Evolutionary conservation across 139 green algal species (phyloP), one percentile per base, ranked within the genome.

Genomic region (Chlamydomonas asymmetrica): DNA sequence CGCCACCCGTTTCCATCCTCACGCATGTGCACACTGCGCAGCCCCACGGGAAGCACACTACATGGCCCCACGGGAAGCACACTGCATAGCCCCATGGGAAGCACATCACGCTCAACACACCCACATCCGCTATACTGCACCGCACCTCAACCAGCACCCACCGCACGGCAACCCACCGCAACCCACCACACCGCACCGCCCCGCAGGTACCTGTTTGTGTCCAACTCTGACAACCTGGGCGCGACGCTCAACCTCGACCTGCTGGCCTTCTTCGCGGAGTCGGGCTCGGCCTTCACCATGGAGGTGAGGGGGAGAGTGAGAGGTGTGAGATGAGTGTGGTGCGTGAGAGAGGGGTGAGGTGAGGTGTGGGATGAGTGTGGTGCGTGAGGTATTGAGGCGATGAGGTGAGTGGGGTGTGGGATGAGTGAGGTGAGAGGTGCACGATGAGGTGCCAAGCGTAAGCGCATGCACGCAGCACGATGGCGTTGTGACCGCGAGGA

Each of bases 181-280:
- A n/a, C n/a, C n/a, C n/a, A n/a, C n/a, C n/a, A n/a, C n/a, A n/a
- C n/a, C n/a, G n/a, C n/a, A n/a, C n/a, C n/a, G n/a, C n/a, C n/a
- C n/a, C n/a, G n/a, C 63, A 71, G 61, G 66, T 96, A 93, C 75
- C 73, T 94, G 48, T 96, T 96, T 81, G 91, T 96, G 50, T 91
- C 79, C 73, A 98, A 98, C 84, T 91, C 81, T 35, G 93, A 98
- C 86, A 97, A 97, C 84, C 84, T 97, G 60, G 94, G 93, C 10
- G 93, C 93, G 64, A 97, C 92, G 0, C 83, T 98, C 57, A 89
- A 96, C 75, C 74, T 95, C 63, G 82, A 91, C 63, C 86, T 98
- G 80, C 92, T 98, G 29, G 41, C 73, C 22, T 90, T 94, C 83
- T 97, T 97, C 90, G 93, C 92, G 0, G 34, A 31, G 27, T 84